Base-by-base conservation (phyloP, 1,139 yeast genomes). In the Taphrina communis region DNA sequence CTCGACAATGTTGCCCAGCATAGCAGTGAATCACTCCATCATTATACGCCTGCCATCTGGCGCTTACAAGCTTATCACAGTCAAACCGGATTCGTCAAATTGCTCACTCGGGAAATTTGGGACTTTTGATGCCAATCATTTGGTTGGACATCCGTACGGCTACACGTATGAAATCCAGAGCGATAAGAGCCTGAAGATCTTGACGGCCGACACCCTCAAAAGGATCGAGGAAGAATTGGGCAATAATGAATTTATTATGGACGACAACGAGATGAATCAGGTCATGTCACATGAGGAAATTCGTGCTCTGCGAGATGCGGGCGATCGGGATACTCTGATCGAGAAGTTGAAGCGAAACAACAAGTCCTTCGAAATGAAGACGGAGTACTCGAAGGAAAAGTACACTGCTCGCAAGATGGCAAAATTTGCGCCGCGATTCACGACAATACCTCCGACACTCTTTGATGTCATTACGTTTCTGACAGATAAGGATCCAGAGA, bases 361-460 rank as follows among this genome's bases (percentile, higher is more conserved):
- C 79, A 89, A 83, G 56, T 90, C 91, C 12, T 94, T 94, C 76
- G 92, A 90, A 74, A 88, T 90, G 76, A 94, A 94, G 79, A 94
- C 99, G 4, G 81, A 88, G 36, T 91, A 85, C 75, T 90, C 97
- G 3, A 97, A 94, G 77, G 97, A 90, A 74, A 94, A 94, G 79
- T 94, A 94, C 77, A 80, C 93, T 74, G 88, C 89, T 74, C 85
- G 99, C 74, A 94, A 94, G 79, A 96, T 91, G 78, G 93, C 89
- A 76, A 95, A 95, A 80, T 94, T 90, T 76, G 83, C 90, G 72
- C 86, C 96, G 75, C 83, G 92, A 74, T 94, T 94, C 79, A 88
- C 93, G 0, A 87, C 95, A 25, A 90, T 90, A 71, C 86, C 88
- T 72, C 80, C 94, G 67, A 88, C 93, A n/a, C 81, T 91, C 14